phyloP scores from a whole-genome alignment of 2,329 filamentous ascomycete genomes.

The Emmonsia crescens region DNA sequence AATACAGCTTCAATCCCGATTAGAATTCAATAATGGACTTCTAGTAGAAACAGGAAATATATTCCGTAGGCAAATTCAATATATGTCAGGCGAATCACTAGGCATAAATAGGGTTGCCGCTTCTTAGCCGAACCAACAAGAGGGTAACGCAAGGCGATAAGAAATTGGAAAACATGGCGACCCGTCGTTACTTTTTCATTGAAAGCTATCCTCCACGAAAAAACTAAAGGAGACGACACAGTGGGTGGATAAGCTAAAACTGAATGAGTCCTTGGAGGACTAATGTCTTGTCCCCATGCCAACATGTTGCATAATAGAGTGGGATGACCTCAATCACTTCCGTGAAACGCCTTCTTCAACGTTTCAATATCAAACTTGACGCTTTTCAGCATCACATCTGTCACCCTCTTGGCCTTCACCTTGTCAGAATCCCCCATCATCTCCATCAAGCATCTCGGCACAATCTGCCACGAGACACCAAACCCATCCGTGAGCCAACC shows the following conservation, averaged over 20 bases:
- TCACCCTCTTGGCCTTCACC: conserved; percentile 21
- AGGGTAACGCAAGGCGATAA: background rate
- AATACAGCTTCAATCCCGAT: background rate
- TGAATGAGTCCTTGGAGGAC: background rate
- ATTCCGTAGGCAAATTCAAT: background rate
- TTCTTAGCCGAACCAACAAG: background rate
- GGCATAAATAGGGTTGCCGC: background rate
- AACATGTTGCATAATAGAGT: background rate
- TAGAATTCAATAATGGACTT: background rate
- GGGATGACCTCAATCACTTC: background rate
- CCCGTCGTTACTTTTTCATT: background rate
- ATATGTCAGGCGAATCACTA: background rate
- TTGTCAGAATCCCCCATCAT: conserved; percentile 25
- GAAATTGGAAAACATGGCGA: background rate
- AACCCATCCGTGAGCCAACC: conserved; percentile 40
- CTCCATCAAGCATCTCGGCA: conserved; percentile 29
- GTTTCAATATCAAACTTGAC: conserved; percentile 35
- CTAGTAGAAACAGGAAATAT: background rate
- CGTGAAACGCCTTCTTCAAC: conserved; percentile 28
- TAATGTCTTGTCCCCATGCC: background rate
- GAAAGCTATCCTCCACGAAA: background rate
- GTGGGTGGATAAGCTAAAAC: background rate
- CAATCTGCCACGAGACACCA: conserved; percentile 40
- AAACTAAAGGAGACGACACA: background rate
- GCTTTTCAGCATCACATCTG: conserved; percentile 34